phyloP scores from a whole-genome alignment of 2,329 filamentous ascomycete species.

The Ascochyta clinopodiicola region DNA sequence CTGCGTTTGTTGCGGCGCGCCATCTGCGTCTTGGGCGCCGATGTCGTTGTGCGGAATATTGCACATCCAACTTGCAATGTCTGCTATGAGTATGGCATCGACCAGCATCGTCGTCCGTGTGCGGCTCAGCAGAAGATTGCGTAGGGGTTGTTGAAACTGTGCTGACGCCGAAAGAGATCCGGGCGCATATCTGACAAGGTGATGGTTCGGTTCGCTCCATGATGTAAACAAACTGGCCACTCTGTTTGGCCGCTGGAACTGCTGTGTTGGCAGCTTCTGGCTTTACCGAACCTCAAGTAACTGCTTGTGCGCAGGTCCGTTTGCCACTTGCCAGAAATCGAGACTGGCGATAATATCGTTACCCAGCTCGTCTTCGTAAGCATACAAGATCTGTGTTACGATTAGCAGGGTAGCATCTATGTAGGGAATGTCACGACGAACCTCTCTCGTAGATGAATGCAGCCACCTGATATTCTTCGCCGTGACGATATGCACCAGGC shows the following conservation, averaged over 20 bases:
- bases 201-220: background rate
- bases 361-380: slow-evolving; percentile 93
- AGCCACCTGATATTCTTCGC: slow-evolving; percentile 97
- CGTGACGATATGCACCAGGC: slow-evolving; percentile 90
- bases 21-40: background rate
- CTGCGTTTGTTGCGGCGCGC: background rate
- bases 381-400: slow-evolving; percentile 83
- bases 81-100: background rate
- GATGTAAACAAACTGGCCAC: background rate
- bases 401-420: background rate
- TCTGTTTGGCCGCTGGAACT: background rate
- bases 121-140: background rate
- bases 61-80: background rate
- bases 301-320: slow-evolving; percentile 35
- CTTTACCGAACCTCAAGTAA: slow-evolving; percentile 39
- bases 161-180: background rate
- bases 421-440: slow-evolving; percentile 51
- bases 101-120: background rate
- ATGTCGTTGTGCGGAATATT: background rate
- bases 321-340: slow-evolving; percentile 79
- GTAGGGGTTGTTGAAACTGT: background rate
- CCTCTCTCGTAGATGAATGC: slow-evolving; percentile 96
- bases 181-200: background rate
- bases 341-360: slow-evolving; percentile 93
- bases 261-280: slow-evolving; percentile 15